Conservation (phyloP, 2,329 filamentous ascomycete species). For the Trichoderma semiorbis region DNA sequence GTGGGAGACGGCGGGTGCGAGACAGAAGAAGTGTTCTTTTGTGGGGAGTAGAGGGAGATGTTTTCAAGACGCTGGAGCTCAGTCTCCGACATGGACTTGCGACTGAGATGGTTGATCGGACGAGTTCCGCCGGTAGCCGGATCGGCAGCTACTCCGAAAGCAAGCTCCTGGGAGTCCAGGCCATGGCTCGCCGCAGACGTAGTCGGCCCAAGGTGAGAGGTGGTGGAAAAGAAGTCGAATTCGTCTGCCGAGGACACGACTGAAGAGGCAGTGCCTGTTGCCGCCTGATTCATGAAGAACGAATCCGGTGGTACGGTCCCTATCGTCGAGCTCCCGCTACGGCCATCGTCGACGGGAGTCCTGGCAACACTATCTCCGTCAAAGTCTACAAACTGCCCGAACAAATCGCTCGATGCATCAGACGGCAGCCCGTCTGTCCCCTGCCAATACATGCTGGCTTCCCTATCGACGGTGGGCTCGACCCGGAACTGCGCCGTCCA, state of each 20-base stretch:
- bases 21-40: slow-evolving; percentile 25
- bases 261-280: slow-evolving; percentile 34
- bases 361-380: slow-evolving; percentile 26
- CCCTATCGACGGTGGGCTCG: slow-evolving; percentile 33
- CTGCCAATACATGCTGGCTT: slow-evolving; percentile 36
- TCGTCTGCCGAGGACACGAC: slow-evolving; percentile 36
- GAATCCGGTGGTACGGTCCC: slow-evolving; percentile 28
- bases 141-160: slow-evolving; percentile 20
- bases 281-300: slow-evolving; percentile 29
- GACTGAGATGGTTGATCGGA: slow-evolving; percentile 27
- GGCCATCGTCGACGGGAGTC: slow-evolving; percentile 22
- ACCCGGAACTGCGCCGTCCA: slow-evolving; percentile 36
- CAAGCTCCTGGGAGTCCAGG: slow-evolving; percentile 30
- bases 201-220: slow-evolving; percentile 29
- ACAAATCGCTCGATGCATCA: slow-evolving; percentile 33
- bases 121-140: slow-evolving; percentile 20
- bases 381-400: slow-evolving; percentile 38
- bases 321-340: slow-evolving; percentile 23
- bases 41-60: slow-evolving; percentile 44
- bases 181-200: slow-evolving; percentile 29
- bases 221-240: slow-evolving; percentile 36
- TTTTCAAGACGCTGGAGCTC: slow-evolving; percentile 46
- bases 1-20: slow-evolving; percentile 34
- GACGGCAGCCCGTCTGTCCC: slow-evolving; percentile 30
- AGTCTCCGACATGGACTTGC: slow-evolving; percentile 45